Conservation (phyloP, 768 basidiomycete species). For the Phylloporus sp. region DNA sequence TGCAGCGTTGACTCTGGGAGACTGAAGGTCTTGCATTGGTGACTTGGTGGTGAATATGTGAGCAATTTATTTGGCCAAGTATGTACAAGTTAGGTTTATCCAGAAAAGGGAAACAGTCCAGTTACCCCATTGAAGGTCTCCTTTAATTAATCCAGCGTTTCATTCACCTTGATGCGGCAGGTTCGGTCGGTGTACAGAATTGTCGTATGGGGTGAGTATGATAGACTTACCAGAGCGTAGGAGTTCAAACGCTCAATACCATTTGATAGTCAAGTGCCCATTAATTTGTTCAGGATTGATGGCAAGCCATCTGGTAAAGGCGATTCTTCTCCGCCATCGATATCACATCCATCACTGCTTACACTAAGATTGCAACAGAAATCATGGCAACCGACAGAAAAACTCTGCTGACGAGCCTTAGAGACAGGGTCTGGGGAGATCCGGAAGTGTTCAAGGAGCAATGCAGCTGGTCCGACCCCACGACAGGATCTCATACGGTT, state of each 20-base stretch:
- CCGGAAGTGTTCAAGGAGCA: not conserved
- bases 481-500: not conserved
- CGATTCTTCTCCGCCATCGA: not conserved
- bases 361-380: not conserved
- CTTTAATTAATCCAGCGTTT: no score
- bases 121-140: no score
- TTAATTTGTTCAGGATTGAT: not conserved
- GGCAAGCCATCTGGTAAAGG: not conserved
- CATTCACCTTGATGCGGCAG: no score
- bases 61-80: no score
- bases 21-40: slow-evolving; percentile 25
- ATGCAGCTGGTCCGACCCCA: not conserved
- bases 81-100: no score
- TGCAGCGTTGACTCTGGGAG: slow-evolving; percentile 60
- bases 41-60: slow-evolving; percentile 6
- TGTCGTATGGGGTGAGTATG: no score
- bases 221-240: not conserved
- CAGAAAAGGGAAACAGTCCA: no score
- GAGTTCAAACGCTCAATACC: not conserved
- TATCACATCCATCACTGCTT: not conserved
- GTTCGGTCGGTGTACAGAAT: no score
- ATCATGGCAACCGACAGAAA: not conserved
- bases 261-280: not conserved
- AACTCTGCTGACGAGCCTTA: not conserved
- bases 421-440: not conserved